Percentiles rank a stretch among this genome's conserved stretches.
phyloP scores from a whole-genome alignment of 257 asterid species.

The Anisodus tanguticus region DNA sequence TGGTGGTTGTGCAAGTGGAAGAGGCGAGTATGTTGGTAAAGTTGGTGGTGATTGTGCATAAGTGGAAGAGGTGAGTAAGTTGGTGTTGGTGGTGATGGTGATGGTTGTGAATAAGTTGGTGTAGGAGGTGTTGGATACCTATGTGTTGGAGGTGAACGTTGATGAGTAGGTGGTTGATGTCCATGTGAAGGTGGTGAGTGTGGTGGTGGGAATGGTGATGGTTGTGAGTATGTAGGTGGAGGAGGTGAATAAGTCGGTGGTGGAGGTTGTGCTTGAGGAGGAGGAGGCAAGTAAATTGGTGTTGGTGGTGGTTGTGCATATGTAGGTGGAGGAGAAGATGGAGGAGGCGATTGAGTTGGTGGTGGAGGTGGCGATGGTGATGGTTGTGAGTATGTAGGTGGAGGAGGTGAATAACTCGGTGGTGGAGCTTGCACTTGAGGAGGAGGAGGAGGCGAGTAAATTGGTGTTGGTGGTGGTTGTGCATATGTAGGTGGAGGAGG shows the following conservation, averaged over 20 bases:
- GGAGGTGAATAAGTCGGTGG: background rate
- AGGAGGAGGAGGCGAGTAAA: constrained; percentile 23
- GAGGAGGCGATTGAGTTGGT: background rate
- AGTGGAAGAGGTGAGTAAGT: background rate
- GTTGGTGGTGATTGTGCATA: background rate
- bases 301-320: constrained; percentile 28
- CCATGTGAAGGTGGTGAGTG: constrained; percentile 16
- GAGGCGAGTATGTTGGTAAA: background rate
- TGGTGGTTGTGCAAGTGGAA: too few species aligned
- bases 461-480: constrained; percentile 28
- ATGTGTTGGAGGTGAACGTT: constrained; percentile 23
- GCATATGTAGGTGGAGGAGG: constrained; percentile 9
- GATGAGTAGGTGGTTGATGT: constrained; percentile 25
- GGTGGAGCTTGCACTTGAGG: constrained; percentile 23
- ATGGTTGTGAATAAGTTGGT: background rate
- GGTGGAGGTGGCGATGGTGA: constrained; percentile 16
- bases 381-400: background rate
- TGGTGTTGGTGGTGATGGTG: constrained; percentile 16
- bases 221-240: background rate
- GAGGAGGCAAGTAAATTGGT: constrained; percentile 21
- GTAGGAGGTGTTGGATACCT: constrained; percentile 22
- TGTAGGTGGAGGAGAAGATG: too few species aligned
- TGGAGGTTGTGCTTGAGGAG: constrained; percentile 2
- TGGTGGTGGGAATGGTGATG: background rate
- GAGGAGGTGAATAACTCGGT: background rate